Conservation (phyloP, 169 alveolate genomes). For the Plasmodium knowlesi region DNA sequence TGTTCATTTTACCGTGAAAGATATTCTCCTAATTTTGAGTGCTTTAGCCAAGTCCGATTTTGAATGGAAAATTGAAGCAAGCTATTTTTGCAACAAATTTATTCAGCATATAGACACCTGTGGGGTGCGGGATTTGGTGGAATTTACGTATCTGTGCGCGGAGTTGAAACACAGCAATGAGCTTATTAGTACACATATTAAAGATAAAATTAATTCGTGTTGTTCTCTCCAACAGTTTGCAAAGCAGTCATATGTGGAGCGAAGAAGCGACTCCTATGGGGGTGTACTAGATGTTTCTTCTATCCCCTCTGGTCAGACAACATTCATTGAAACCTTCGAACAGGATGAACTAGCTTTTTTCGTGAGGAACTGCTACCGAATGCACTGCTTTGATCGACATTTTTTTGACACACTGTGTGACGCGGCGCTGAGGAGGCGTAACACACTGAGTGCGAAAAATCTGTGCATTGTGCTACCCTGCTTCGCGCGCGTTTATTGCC, state of each 20-base stretch:
- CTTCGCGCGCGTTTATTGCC: constrained; percentile 66
- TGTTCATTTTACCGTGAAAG: constrained; percentile 34
- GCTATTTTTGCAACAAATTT: constrained; percentile 39
- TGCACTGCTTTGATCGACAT: constrained; percentile 69
- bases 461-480: constrained; percentile 56
- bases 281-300: background rate
- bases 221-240: background rate
- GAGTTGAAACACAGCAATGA: constrained; percentile 33
- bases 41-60: constrained; percentile 35
- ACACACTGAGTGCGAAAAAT: background rate
- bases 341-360: constrained; percentile 37
- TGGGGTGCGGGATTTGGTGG: constrained; percentile 29
- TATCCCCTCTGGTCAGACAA: background rate
- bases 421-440: background rate
- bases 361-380: constrained; percentile 60
- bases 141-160: constrained; percentile 72
- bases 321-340: constrained; percentile 39
- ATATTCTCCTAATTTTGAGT: constrained; percentile 46
- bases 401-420: constrained; percentile 70
- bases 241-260: background rate
- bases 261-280: background rate
- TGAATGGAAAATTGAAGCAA: background rate
- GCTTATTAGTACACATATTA: constrained; percentile 12
- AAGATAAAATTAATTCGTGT: background rate
- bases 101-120: constrained; percentile 46